These are phyloP conservation scores for Aureococcus anophagefferens DNA, from an alignment of 108 stramenopile species.

Conservation along the genomic window DNA sequence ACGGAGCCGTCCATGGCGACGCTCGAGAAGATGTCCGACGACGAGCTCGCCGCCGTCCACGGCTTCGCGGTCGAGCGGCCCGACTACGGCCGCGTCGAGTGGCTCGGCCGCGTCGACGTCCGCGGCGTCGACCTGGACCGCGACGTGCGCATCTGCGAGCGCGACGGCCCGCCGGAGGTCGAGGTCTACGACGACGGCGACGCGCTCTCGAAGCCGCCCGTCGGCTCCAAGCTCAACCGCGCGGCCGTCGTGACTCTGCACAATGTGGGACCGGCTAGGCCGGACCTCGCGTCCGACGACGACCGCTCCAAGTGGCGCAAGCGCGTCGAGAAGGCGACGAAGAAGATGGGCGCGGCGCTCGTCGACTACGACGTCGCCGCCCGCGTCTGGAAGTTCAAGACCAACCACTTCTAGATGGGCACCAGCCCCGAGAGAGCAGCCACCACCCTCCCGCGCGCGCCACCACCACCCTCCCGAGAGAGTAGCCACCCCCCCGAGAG, in stretches of 20 bases:
- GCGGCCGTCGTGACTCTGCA: constrained; percentile 73
- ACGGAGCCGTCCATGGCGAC: constrained; percentile 56
- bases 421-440: too few relatives aligned
- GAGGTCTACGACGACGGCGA: constrained; percentile 74
- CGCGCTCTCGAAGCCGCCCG: constrained; percentile 57
- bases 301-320: constrained; percentile 45
- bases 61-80: constrained; percentile 59
- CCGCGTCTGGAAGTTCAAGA: constrained; percentile 80
- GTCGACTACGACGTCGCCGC: constrained; percentile 56
- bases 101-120: constrained; percentile 85
- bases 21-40: constrained; percentile 56
- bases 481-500: too few relatives aligned
- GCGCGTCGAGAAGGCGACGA: constrained; percentile 54
- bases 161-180: constrained; percentile 37
- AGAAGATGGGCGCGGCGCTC: constrained; percentile 67
- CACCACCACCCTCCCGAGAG: too few relatives aligned
- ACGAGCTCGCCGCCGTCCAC: constrained; percentile 73
- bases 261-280: constrained; percentile 55
- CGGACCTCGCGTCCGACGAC: constrained; percentile 32
- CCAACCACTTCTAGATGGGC: constrained; percentile 55
- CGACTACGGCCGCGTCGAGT: constrained; percentile 71
- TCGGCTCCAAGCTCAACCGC: constrained; percentile 60
- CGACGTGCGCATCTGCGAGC: constrained; percentile 63
- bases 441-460: too few relatives aligned
- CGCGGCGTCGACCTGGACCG: constrained; percentile 65